Conservation (phyloP, 73 alveolate genomes). For the Paramecium tetraurelia region DNA sequence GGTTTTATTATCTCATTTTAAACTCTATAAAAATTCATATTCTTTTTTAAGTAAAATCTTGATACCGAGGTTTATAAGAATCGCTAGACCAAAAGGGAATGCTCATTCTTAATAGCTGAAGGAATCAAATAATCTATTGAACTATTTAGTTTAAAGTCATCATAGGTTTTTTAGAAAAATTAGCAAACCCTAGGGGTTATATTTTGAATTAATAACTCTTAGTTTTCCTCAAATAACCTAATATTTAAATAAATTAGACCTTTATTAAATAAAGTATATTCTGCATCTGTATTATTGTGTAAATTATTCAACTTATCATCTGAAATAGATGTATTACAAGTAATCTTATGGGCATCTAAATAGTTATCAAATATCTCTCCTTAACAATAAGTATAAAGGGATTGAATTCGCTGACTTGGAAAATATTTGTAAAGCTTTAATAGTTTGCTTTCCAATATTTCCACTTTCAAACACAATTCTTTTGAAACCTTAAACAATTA, state of each 20-base stretch:
- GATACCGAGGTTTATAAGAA: not conserved
- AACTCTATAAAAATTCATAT: not conserved
- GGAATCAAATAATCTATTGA: not conserved
- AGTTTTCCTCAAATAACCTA: not conserved
- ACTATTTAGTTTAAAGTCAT: not conserved
- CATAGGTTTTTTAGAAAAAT: not conserved
- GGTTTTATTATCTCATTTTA: not conserved
- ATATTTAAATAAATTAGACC: not conserved
- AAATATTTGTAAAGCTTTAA: not conserved
- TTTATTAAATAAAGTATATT: not conserved
- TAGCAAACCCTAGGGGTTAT: not conserved
- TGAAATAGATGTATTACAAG: not conserved
- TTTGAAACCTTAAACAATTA: not conserved
- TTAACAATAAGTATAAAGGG: not conserved
- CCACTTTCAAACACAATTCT: not conserved
- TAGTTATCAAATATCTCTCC: not conserved
- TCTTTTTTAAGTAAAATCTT: not conserved
- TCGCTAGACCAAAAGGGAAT: not conserved
- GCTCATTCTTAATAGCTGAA: not conserved
- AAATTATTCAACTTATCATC: slow-evolving; percentile 3
- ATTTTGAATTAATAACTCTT: not conserved
- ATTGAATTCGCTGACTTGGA: slow-evolving; percentile 23
- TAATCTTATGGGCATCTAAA: not conserved
- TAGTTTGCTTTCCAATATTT: not conserved
- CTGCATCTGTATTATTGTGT: not conserved